Evolutionary conservation across 352 stramenopile genomes (phyloP), one percentile per base, ranked within the genome.

Genomic region (Globisporangium apiculatum): DNA sequence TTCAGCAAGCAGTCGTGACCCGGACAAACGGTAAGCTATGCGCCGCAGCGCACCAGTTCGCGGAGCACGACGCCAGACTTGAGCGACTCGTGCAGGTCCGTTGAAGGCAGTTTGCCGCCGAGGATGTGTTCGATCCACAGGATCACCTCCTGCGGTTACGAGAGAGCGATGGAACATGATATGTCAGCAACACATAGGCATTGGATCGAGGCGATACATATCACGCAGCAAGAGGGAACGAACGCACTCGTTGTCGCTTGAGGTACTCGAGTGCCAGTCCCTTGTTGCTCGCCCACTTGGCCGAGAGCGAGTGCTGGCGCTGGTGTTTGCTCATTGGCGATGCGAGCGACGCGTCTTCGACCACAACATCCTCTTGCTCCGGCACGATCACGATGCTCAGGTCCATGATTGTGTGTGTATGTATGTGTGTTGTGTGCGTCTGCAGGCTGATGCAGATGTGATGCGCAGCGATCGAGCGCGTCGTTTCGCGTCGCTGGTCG

Each of bases 261-360:
- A 89, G 71, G 53, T 88, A 92, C 56, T 90, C 82, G 14, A 92
- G 62, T 4, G 80, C 79, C 48, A 90, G 75, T 5, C 66, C 58
- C 58, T 92, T 88, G 64, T 88, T 85, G 57, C 57, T 86, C 12
- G 75, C 76, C 82, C 82, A 92, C 57, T 88, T 92, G 12, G 78
- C 82, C 0, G 79, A 92, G 8, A 87, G 57, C 14, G 82, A 92
- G 38, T 87, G 64, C 31, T 69, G 73, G 9, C 79, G 77, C 56
- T 89, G 81, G 50, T 87, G 70, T 38, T 89, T 89, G 36, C 81
- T 78, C 75, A 89, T 86, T 0, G 81, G 65, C 52, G 74, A 83
- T 12, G 65, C 53, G n/a, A 78, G 62, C 14, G 71, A 59, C 6
- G 69, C 51, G 35, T 66, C 59, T 2, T 54, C 48, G 18, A 35